A percentile compares a stretch with the other conserved stretches of the same genome.
Evolutionary conservation across 148 eudicot species (phyloP).

Genomic region (Arbutus unedo): DNA sequence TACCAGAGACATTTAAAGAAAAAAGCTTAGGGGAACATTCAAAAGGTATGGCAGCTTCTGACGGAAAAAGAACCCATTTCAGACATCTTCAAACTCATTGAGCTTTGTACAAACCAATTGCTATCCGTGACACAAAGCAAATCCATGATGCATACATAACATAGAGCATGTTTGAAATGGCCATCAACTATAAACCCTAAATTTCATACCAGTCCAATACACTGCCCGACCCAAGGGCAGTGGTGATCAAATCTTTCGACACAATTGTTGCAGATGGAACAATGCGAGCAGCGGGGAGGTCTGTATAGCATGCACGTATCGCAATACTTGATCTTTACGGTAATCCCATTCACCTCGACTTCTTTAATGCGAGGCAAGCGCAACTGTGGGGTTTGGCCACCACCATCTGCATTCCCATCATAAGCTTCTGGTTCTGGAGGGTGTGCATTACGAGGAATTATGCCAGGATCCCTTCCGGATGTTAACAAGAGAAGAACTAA

Average conservation of each 20-base stretch:
- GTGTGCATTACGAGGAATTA: slow-evolving; percentile 93
- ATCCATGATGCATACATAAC: not conserved
- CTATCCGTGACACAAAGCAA: not conserved
- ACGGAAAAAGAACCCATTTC: not conserved
- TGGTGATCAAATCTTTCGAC: slow-evolving; percentile 98
- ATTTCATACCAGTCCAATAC: slow-evolving; percentile 89
- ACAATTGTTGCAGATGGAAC: slow-evolving; percentile 98
- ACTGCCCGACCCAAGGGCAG: slow-evolving; percentile 99
- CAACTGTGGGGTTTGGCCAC: slow-evolving; percentile 89
- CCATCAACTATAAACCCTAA: not conserved
- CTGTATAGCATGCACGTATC: slow-evolving; percentile 99
- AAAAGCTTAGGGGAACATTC: not conserved
- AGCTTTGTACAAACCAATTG: not conserved
- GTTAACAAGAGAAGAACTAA: slow-evolving; percentile 76
- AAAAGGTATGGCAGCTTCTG: not conserved
- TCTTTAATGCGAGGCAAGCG: slow-evolving; percentile 90
- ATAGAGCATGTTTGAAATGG: slow-evolving; percentile 6
- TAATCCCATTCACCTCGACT: slow-evolving; percentile 90
- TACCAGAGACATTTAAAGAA: not conserved
- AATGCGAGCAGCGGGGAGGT: slow-evolving; percentile 99
- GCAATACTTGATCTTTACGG: slow-evolving; percentile 93
- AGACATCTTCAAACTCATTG: not conserved
- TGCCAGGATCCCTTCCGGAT: slow-evolving; percentile 98
- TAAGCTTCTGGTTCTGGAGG: slow-evolving; percentile 91
- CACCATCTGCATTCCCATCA: slow-evolving; percentile 73